phyloP scores from a whole-genome alignment of 1,284 basidiomycete genomes.

The Ceratobasidium sp. region DNA sequence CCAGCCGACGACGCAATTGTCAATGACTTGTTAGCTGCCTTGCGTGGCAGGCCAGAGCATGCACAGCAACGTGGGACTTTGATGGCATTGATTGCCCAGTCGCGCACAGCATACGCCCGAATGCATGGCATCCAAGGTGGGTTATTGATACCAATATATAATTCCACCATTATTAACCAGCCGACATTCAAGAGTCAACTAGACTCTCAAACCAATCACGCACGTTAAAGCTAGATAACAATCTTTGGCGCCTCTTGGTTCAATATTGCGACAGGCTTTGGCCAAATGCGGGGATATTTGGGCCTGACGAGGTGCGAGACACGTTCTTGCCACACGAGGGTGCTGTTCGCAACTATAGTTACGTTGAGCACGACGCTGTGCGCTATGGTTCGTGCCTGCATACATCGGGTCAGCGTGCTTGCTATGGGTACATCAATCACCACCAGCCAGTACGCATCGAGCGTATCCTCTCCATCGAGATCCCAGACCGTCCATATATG shows the following conservation, averaged over 20 bases:
- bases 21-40: not conserved
- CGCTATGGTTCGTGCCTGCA: not conserved
- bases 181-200: not conserved
- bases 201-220: conserved; percentile 9
- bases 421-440: conserved; percentile 21
- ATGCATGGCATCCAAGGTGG: not conserved
- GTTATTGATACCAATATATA: not conserved
- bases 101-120: conserved; percentile 5
- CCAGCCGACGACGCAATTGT: conserved; percentile 7
- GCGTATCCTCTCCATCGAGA: not conserved
- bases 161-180: not conserved
- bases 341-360: conserved; percentile 3
- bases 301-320: not conserved
- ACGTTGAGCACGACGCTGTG: not conserved
- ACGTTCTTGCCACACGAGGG: not conserved
- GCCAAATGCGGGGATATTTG: conserved; percentile 26
- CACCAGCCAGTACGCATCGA: not conserved
- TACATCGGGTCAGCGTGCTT: not conserved
- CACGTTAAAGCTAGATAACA: not conserved
- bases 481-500: not conserved
- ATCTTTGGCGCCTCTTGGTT: not conserved
- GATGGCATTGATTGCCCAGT: conserved; percentile 15
- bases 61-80: conserved; percentile 11
- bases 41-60: not conserved
- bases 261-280: not conserved